Evolutionary conservation across 2,329 filamentous ascomycete species (phyloP), one percentile per base, ranked within the genome.

Genomic region (Ustilaginoidea virens): DNA sequence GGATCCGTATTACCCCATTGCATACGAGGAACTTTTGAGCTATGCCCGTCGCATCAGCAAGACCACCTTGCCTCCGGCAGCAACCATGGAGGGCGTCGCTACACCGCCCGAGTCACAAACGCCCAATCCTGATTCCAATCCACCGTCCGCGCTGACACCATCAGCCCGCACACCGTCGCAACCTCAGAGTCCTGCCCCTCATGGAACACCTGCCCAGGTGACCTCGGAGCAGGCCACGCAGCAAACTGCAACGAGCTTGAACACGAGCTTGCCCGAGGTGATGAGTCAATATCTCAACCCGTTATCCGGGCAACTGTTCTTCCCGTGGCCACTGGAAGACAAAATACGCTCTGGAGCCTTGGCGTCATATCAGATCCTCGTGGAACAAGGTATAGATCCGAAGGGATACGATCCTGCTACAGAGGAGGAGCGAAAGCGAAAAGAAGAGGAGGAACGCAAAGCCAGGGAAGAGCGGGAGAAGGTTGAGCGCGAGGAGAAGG

Each of bases 41-140:
- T 90, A 82, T 48, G 82, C 81, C 14, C 76, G 77, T 24, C 74
- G 76, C 38, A 90, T 92, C 45, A 79, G 75, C 49, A 79, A 75
- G 47, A 83, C 76, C 38, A 87, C 82, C 1, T 64, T 83, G 9
- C 80, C 82, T 0, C 75, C 75, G 0, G 69, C 69, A 1, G 56
- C 58, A 26, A 57, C 60, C 27, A 50, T 59, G 9, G 61, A 63
- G 36, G 47, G 52, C 14, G 31, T 54, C 13, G 42, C 48, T 13
- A 33, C 48, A 2, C 36, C 43, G 4, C 44, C 48, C 1, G 48
- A 43, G 10, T 35, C 27, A 5, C 49, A 51, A 27, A 15, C 23
- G 17, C 27, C 26, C 16, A 16, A 17, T 0, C 50, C 52, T 4
- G 33, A 37, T 6, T 41, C 43, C 3, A 51, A 53, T 5, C 43